phyloP scores from a whole-genome alignment of 2,329 filamentous ascomycete genomes.

The Thyridium curvatum region DNA sequence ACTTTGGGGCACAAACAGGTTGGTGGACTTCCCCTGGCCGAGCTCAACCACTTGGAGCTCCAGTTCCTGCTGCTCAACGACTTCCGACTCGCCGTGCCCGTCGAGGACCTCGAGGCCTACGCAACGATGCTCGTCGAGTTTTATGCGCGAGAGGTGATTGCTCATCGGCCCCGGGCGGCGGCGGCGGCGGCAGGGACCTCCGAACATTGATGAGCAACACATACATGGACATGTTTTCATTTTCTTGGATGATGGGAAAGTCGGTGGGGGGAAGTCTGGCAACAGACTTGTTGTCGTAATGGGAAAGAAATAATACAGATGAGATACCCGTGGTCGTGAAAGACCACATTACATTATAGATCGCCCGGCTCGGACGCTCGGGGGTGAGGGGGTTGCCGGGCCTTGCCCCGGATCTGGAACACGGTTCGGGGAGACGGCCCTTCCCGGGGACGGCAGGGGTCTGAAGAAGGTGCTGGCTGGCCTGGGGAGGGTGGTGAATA shows the following conservation, averaged over 20 bases:
- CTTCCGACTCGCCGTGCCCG: constrained; percentile 85
- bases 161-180: constrained; percentile 19
- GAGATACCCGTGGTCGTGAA: neutral
- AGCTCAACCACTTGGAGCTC: constrained; percentile 92
- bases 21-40: constrained; percentile 82
- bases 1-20: constrained; percentile 53
- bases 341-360: constrained; percentile 4
- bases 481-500: no score
- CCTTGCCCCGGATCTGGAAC: no score
- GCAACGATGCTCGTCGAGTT: constrained; percentile 98
- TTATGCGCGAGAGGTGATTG: constrained; percentile 83
- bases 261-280: neutral
- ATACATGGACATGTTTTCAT: no score
- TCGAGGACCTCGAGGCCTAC: constrained; percentile 94
- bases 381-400: neutral
- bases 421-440: no score
- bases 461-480: no score
- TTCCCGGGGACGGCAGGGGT: no score
- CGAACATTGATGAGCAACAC: neutral
- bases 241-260: no score
- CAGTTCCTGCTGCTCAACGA: constrained; percentile 96
- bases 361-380: constrained; percentile 10
- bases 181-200: constrained; percentile 1
- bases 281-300: neutral
- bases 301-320: neutral